phyloP scores from a whole-genome alignment of 176 grass and related monocot genomes.

The Avena eriantha region DNA sequence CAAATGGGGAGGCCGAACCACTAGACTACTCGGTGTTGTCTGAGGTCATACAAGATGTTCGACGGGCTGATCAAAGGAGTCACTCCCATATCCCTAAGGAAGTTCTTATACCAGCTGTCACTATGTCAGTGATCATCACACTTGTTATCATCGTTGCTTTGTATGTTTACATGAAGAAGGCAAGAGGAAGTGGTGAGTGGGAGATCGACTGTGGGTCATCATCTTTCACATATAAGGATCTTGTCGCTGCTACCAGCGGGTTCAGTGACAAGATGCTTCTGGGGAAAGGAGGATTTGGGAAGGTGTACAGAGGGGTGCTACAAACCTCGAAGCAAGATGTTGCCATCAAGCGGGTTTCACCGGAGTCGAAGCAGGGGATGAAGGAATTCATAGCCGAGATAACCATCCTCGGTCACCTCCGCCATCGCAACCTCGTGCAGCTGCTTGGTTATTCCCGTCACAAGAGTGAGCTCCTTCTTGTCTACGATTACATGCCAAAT shows the following conservation, averaged over 20 bases:
- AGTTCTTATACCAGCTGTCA: not conserved
- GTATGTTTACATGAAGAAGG: not conserved
- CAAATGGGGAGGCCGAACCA: not conserved
- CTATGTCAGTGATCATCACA: not conserved
- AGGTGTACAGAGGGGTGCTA: not conserved
- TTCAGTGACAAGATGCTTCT: not conserved
- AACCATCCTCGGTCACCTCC: not conserved
- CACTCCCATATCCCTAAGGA: not conserved
- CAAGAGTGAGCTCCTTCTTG: not conserved
- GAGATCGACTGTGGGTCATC: not conserved
- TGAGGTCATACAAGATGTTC: not conserved
- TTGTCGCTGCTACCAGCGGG: not conserved
- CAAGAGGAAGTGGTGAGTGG: not conserved
- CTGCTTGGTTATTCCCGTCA: not conserved
- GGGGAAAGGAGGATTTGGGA: not conserved
- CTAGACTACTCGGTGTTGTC: not conserved
- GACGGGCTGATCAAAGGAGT: not conserved
- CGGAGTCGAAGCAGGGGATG: not conserved
- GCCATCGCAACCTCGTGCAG: not conserved
- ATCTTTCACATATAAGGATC: not conserved
- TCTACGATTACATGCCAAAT: conserved; percentile 8
- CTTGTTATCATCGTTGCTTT: not conserved
- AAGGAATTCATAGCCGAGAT: not conserved
- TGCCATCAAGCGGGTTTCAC: not conserved
- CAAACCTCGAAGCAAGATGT: not conserved